These are phyloP conservation scores for Paecilomyces niveus DNA, from an alignment of 2,329 filamentous ascomycete genomes.

Conservation along the genomic window DNA sequence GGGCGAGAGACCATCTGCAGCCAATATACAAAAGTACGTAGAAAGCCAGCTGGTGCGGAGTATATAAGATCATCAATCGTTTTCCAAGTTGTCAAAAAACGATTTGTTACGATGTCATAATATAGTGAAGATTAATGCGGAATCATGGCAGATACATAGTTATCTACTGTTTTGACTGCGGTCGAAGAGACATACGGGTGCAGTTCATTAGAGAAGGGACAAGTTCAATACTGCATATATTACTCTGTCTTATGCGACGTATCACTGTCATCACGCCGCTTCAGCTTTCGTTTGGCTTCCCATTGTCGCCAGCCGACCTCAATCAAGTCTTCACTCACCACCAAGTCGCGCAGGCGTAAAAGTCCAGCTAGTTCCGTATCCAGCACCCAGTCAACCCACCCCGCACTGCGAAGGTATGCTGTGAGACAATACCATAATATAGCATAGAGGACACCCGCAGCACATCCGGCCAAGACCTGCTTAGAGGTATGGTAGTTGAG, in stretches of 20 bases:
- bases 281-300: constrained; percentile 50
- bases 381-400: constrained; percentile 66
- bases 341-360: constrained; percentile 72
- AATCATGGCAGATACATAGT: neutral
- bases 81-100: neutral
- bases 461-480: constrained; percentile 77
- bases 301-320: constrained; percentile 94
- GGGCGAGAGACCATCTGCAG: neutral
- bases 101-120: neutral
- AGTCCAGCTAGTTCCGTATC: constrained; percentile 58
- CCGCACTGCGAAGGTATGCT: constrained; percentile 56
- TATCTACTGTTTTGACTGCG: neutral
- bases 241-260: constrained; percentile 20
- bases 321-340: constrained; percentile 78
- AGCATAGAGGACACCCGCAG: constrained; percentile 64
- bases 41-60: neutral
- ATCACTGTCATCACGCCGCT: constrained; percentile 17
- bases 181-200: neutral
- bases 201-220: neutral
- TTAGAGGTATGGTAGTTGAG: constrained; percentile 83
- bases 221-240: neutral
- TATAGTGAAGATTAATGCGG: neutral
- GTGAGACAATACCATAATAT: constrained; percentile 73
- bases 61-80: neutral
- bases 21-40: neutral